These are phyloP conservation scores for Globisporangium okanoganense DNA, from an alignment of 352 stramenopile species.

Conservation along the genomic window DNA sequence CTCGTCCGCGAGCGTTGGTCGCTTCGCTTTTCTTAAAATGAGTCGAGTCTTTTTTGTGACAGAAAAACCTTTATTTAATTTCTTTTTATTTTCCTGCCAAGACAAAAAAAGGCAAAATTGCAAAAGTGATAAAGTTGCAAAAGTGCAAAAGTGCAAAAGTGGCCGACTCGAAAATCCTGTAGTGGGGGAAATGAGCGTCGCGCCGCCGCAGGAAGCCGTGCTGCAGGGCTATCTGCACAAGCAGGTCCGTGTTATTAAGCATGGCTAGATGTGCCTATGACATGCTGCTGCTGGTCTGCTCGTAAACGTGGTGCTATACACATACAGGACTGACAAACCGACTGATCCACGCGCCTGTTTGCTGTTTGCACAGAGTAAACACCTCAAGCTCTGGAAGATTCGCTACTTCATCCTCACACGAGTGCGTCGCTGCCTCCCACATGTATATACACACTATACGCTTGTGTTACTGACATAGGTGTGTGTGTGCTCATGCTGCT, in stretches of 20 bases:
- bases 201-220: constrained; percentile 41
- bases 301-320: neutral
- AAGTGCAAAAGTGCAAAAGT: too few species aligned
- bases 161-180: constrained; percentile 1
- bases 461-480: neutral
- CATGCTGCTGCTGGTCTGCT: neutral
- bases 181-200: constrained; percentile 36
- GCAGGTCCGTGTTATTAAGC: constrained; percentile 30
- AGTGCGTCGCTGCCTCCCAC: constrained; percentile 24
- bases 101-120: too few species aligned
- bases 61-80: neutral
- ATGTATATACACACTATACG: neutral
- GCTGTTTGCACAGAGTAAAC: constrained; percentile 51
- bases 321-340: neutral
- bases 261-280: neutral
- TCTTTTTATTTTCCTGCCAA: too few species aligned
- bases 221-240: constrained; percentile 87
- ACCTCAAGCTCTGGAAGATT: constrained; percentile 85
- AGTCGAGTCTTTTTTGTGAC: neutral
- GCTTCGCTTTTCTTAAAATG: neutral
- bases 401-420: constrained; percentile 81
- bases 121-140: too few species aligned
- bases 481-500: neutral
- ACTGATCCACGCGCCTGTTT: neutral
- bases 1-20: neutral